Evolutionary conservation across 768 basidiomycete genomes (phyloP), one percentile per base, ranked within the genome.

Genomic region (Aureoboletus auriporus): DNA sequence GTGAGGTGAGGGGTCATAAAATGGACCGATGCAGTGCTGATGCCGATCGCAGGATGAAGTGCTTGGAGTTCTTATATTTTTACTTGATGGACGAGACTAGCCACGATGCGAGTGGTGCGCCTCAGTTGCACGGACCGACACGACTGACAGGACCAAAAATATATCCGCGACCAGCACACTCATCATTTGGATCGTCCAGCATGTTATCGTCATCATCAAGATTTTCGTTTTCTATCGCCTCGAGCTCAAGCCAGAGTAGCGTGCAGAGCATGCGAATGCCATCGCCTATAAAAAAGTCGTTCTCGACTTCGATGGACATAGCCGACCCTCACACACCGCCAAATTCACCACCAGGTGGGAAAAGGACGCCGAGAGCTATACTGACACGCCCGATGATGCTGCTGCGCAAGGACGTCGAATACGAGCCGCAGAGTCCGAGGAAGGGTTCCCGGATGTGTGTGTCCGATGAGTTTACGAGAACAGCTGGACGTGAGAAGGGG

Each of bases 31-130:
- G 33, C 37, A 17, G 20, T 38, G 29, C 40, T 39, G 31, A 68
- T 14, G 7, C 31, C 23, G 34, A 37, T 38, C 31, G 17, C 58
- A 95, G 93, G 58, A 95, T 96, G 88, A 95, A 95, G 71, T 95
- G 92, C 53, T 74, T 97, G 14, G 94, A 96, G 63, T 93, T 96
- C 58, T 70, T 97, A 13, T 95, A 95, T 66, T 96, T 94, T 66
- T 97, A 97, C 65, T 75, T 97, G 7, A 74, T 95, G 39, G 93
- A 94, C 51, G 93, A 96, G 62, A 80, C 79, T 1, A 62, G 70
- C 6, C 49, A 54, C 17, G 49, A 55, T 4, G 48, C 42, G 37
- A 52, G 44, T 9, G 38, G 40, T 28, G 23, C 14, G 14, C 16
- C 61, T 28, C 41, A 73, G 74, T 50, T 43, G 27, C 51, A 42